Evolutionary conservation across 1,139 yeast species (phyloP), one percentile per base, ranked within the genome.

Genomic region (Kodamaea derodonti): DNA sequence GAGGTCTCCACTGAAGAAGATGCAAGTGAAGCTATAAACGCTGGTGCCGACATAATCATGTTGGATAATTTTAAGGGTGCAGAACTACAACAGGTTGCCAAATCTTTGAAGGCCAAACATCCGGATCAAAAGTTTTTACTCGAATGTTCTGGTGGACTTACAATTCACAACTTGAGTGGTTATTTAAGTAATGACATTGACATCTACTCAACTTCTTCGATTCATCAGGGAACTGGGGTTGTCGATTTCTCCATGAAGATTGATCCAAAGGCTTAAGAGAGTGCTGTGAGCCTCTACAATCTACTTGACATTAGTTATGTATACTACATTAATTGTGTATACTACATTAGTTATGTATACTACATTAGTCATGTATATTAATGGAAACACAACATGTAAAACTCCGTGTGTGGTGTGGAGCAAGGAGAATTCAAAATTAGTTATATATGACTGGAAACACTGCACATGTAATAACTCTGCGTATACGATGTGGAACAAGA

Each of bases 1-100:
- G 97, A 90, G 60, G 92, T 87, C 34, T 85, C 84, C 52, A 65
- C 75, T 37, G 95, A 84, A 54, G 73, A 63, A 6, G 97, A 88
- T 49, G 97, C 97, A 2, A 70, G 75, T 43, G 97, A 90, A 54
- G 97, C 97, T 18, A 90, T 90, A 52, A 76, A 70, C 20, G 95
- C 97, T 5, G 97, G 97, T 13, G 97, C 97, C 1, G 97, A 90
- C 58, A 87, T 90, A 14, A 83, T 92, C 45, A 90, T 90, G 97
- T 72, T 92, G 53, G 97, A 92, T 56, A 90, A 92, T 58, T 90
- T 92, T 57, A 56, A 69, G 3, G 87, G 90, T 3, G 75, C 70
- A 1, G 84, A 72, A 22, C 68, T 90, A 40, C 79, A 75, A 45
- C 46, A 55, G 2, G 94, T 84, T 14, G 95, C 97, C 1, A 58